Evolutionary conservation across 768 basidiomycete genomes (phyloP).

Genomic region (Austroboletus eburneus): DNA sequence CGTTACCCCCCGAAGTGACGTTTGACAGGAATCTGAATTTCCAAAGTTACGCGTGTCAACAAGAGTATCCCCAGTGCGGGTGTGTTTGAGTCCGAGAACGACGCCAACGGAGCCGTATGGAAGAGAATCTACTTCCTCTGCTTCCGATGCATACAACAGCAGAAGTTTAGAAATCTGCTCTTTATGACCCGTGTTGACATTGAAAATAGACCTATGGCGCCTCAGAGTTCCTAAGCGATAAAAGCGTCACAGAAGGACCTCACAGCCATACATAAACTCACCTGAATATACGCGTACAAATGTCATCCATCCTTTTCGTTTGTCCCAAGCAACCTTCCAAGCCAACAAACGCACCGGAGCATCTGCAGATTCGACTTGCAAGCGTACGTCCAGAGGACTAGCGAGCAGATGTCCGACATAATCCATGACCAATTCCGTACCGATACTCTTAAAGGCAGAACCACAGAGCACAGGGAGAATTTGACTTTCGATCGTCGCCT

Average conservation of each 20-base stretch:
- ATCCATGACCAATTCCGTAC: constrained; percentile 77
- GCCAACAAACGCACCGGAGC: constrained; percentile 62
- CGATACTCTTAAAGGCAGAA: constrained; percentile 75
- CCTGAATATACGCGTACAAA: constrained; percentile 88
- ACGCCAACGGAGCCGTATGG: constrained; percentile 84
- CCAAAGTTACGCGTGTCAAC: constrained; percentile 46
- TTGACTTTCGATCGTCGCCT: constrained; percentile 58
- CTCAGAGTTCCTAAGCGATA: constrained; percentile 53
- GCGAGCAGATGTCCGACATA: constrained; percentile 79
- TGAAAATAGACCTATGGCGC: constrained; percentile 56
- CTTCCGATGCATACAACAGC: constrained; percentile 72
- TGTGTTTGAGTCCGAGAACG: constrained; percentile 75
- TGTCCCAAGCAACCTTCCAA: constrained; percentile 90
- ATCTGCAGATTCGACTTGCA: constrained; percentile 41
- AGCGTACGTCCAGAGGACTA: constrained; percentile 64
- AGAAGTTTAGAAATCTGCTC: constrained; percentile 75
- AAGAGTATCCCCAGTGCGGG: constrained; percentile 85
- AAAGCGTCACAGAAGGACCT: constrained; percentile 2
- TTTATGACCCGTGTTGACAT: constrained; percentile 61
- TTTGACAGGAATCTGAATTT: constrained; percentile 30
- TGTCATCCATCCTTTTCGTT: constrained; percentile 85
- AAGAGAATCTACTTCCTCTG: constrained; percentile 73
- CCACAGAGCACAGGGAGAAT: constrained; percentile 82
- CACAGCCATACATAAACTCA: constrained; percentile 27
- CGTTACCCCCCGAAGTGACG: constrained; percentile 56